Evolutionary conservation across 495 filamentous ascomycete genomes (phyloP), one percentile per base, ranked within the genome.

Genomic region (Hyaloscypha finlandica): DNA sequence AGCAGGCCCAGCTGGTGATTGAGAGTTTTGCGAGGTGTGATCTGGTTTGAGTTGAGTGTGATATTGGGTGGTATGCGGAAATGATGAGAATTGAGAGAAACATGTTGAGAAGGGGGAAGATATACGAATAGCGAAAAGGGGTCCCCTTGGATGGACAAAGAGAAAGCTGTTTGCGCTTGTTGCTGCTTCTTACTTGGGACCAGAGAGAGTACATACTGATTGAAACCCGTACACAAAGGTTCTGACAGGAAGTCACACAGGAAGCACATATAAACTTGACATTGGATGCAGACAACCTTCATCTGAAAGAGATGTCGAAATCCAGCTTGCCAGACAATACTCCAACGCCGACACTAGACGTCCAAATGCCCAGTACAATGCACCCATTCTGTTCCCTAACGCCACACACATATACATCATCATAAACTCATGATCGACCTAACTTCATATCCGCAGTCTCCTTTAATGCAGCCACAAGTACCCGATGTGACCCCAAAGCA

Each of bases 401-500:
- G 63, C 68, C 68, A 53, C 54, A 14, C 51, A 48, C 8, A 48
- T 12, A 48, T 14, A 11, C 16, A 19, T 45, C 37, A 37, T 61
- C 25, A 62, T 32, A 12, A 52, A n/a, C n/a, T 60, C 60, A 70
- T 65, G 31, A 65, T 48, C 66, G 33, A 35, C 63, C 65, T 29
- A 73, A 35, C 42, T 73, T 73, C 51, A 70, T 62, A 35, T 72
- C 69, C n/a, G 72, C 70, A 20, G 73, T 68, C 55, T 74, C 73
- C 53, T 71, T 72, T 35, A 74, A 61, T 8, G 73, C 71, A 19
- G 66, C 84, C 51, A 80, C 78, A 54, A 90, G 77, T 33, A 91
- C 89, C 31, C 79, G 74, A 70, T 88, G 78, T 19, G 84, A 81
- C 14, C 83, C 84, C 20, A 80, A 74, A 59, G 89, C 88, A 33